Base-by-base conservation (phyloP, 495 filamentous ascomycete genomes). In the Tetracladium setigerum region DNA sequence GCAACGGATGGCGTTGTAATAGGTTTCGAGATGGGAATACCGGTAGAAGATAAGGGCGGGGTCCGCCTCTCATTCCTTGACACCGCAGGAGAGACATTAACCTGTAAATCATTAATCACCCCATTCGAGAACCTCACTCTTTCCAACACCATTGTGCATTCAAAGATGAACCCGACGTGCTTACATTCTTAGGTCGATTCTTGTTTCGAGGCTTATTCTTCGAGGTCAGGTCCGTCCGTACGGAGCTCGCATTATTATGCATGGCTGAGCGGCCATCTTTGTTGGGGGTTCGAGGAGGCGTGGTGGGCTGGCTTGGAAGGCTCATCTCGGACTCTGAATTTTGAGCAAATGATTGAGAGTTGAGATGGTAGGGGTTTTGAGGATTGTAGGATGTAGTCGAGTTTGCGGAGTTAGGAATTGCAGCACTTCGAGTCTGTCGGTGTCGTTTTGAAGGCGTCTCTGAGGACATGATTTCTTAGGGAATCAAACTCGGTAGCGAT, bases 1-100 rank as follows among this genome's bases (percentile, higher is more conserved):
- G 76, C 60, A 36, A 70, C 74, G 14, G 76, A 67, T 17, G 78
- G 75, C 12, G 68, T 68, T 15, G 61, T 59, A 30, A 64, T 49
- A 1, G 49, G 49, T 40, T 46, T 52, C n/a, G 56, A 54, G 9
- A 30, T 38, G 31, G 41, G 37, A 6, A 47, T 47, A 14, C 52
- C 51, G 8, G 56, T 48, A 12, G 66, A 52, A 12, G 56, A 53
- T 16, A 64, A 56, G 11, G 67, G 67, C 16, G 71, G 68, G 2
- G 68, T 74, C 30, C 46, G 61, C n/a, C 63, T 60, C 19, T 64
- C 67, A 5, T 59, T 57, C 27, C 56, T 65, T 24, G 56, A 44
- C 13, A 58, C 61, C 5, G 51, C 62, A 3, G 70, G 66, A 19
- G 71, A 66, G 22, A 27, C 22, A 27, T 27, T 27, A 7, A 27